phyloP scores from a whole-genome alignment of 2,329 filamentous ascomycete species.

The Saccharata proteae region DNA sequence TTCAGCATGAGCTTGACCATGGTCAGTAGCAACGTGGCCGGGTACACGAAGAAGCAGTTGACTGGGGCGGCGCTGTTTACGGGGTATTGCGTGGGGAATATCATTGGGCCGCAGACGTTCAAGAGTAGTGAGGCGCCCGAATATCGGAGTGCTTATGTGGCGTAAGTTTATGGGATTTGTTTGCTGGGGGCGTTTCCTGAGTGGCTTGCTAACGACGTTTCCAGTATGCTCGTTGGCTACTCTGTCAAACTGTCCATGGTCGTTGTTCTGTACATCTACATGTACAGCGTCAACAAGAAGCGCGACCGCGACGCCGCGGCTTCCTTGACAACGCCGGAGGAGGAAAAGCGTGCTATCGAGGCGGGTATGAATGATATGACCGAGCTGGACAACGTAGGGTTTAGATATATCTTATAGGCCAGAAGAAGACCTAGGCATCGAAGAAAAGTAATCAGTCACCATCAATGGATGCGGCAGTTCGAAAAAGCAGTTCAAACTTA shows the following conservation, averaged over 20 bases:
- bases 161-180: constrained; percentile 15
- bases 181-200: constrained; percentile 2
- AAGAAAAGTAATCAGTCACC: too few species aligned
- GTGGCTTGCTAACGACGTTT: background rate
- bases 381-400: constrained; percentile 43
- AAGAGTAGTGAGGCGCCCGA: constrained; percentile 35
- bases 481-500: too few species aligned
- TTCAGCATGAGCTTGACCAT: constrained; percentile 44
- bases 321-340: constrained; percentile 21
- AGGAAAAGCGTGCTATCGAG: constrained; percentile 41
- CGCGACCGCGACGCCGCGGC: constrained; percentile 35
- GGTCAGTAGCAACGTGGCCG: constrained; percentile 41
- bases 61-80: constrained; percentile 40
- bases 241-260: constrained; percentile 40
- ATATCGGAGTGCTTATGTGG: constrained; percentile 39
- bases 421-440: too few species aligned
- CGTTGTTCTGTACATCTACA: constrained; percentile 41
- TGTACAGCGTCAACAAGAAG: constrained; percentile 42
- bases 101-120: constrained; percentile 44
- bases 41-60: constrained; percentile 44
- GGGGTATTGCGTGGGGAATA: constrained; percentile 43
- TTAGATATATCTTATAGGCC: constrained; percentile 37
- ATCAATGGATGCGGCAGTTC: too few species aligned
- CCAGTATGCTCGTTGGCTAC: constrained; percentile 45
- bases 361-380: constrained; percentile 44